A percentile compares a stretch with the other conserved stretches of the same genome.
Conservation (phyloP, 1,284 basidiomycete species). For the Cryptococcus sp. region DNA sequence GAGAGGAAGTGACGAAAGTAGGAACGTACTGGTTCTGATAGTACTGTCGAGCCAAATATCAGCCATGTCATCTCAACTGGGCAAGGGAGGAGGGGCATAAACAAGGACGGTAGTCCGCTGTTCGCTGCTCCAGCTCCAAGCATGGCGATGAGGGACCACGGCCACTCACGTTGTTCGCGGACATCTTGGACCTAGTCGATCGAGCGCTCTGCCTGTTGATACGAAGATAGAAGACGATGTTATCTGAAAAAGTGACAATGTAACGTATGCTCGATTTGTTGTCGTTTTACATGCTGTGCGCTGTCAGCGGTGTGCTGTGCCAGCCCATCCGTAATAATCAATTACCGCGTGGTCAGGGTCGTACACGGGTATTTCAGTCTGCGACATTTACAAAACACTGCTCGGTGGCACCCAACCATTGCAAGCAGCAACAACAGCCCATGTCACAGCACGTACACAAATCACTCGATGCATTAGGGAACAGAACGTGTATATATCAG, state of each 20-base stretch:
- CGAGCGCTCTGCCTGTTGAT: not conserved
- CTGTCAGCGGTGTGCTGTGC: not conserved
- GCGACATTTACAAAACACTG: too few species aligned
- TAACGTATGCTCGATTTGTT: too few species aligned
- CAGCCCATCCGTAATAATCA: too few species aligned
- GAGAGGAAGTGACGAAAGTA: not conserved
- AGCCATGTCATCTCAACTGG: not conserved
- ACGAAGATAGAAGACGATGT: not conserved
- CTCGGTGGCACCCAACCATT: too few species aligned
- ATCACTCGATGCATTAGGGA: too few species aligned
- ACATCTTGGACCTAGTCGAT: slow-evolving; percentile 30
- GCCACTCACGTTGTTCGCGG: slow-evolving; percentile 45
- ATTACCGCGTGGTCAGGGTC: too few species aligned
- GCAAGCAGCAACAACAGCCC: too few species aligned
- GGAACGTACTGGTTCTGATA: slow-evolving; percentile 36
- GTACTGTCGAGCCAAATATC: slow-evolving; percentile 18
- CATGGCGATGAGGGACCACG: not conserved
- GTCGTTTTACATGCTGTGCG: not conserved
- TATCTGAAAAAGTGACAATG: not conserved
- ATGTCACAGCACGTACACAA: too few species aligned
- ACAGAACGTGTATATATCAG: too few species aligned
- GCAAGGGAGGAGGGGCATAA: not conserved
- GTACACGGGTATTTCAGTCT: too few species aligned
- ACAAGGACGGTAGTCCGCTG: not conserved
- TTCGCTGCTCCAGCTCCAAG: not conserved